Evolutionary conservation across 2,329 filamentous ascomycete genomes (phyloP).

Genomic region (Exophiala dermatitidis): DNA sequence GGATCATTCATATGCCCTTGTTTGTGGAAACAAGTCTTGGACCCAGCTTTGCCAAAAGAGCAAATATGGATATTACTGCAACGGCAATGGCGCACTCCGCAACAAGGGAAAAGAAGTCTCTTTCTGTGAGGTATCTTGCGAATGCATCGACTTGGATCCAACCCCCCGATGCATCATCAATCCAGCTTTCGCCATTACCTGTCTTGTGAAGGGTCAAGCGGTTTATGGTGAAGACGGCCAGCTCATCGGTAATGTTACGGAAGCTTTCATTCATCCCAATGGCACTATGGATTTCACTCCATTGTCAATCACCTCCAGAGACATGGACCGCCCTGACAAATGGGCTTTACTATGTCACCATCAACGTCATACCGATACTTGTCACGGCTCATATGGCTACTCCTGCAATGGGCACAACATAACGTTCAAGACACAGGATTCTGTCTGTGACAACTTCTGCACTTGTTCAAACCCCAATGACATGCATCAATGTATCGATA

Average conservation of each 20-base stretch:
- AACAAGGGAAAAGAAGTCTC: background rate
- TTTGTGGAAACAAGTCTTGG: background rate
- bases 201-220: background rate
- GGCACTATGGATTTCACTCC: constrained; percentile 1
- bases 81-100: background rate
- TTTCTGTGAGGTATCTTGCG: background rate
- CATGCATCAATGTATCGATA: background rate
- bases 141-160: constrained; percentile 3
- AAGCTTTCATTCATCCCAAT: constrained; percentile 1
- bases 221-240: constrained; percentile 1
- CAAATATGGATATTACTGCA: background rate
- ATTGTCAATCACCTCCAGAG: background rate
- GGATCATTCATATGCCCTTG: background rate
- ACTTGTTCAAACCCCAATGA: background rate
- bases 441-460: background rate
- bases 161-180: background rate
- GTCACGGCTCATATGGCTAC: background rate
- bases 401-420: background rate
- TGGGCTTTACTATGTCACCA: background rate
- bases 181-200: background rate
- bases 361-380: background rate
- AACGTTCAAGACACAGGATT: background rate
- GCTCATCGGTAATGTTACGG: background rate
- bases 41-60: background rate
- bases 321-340: background rate